Evolutionary conservation across 2,329 filamentous ascomycete species (phyloP).

Genomic region (Aspergillus costaricaensis): DNA sequence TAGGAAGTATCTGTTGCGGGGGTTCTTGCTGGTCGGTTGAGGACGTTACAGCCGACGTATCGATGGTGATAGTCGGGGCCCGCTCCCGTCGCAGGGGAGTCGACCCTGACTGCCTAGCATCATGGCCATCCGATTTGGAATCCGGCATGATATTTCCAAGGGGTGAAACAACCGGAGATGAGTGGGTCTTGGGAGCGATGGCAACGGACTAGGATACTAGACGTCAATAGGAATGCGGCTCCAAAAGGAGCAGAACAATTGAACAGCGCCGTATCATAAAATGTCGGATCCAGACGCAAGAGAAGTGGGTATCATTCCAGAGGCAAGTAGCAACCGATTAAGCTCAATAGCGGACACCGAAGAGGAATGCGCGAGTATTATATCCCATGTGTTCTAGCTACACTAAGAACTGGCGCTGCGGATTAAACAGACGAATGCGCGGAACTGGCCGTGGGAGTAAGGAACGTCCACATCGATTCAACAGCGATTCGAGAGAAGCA

Average conservation of each 20-base stretch:
- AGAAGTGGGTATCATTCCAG: slow-evolving; percentile 12
- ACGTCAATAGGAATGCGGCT: slow-evolving; percentile 26
- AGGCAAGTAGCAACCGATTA: neutral
- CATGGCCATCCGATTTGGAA: slow-evolving; percentile 28
- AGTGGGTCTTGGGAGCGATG: slow-evolving; percentile 14
- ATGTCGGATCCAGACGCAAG: neutral
- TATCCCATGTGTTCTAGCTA: slow-evolving; percentile 2
- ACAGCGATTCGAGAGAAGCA: neutral
- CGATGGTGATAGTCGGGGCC: slow-evolving; percentile 59
- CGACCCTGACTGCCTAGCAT: slow-evolving; percentile 27
- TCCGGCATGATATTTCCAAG: slow-evolving; percentile 35
- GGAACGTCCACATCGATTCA: slow-evolving; percentile 1
- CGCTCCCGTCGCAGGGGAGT: slow-evolving; percentile 45
- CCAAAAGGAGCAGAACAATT: slow-evolving; percentile 21
- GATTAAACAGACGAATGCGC: neutral
- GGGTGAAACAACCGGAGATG: slow-evolving; percentile 9
- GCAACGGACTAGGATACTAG: slow-evolving; percentile 18
- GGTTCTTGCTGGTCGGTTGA: slow-evolving; percentile 36
- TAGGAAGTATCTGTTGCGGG: slow-evolving; percentile 38
- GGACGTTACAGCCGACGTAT: slow-evolving; percentile 56
- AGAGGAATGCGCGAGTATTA: neutral
- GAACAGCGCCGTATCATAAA: slow-evolving; percentile 16
- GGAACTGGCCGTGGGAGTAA: neutral
- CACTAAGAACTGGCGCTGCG: neutral
- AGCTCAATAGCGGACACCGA: slow-evolving; percentile 4